Conservation (phyloP, 2,329 filamentous ascomycete species). For the Onygena corvina region DNA sequence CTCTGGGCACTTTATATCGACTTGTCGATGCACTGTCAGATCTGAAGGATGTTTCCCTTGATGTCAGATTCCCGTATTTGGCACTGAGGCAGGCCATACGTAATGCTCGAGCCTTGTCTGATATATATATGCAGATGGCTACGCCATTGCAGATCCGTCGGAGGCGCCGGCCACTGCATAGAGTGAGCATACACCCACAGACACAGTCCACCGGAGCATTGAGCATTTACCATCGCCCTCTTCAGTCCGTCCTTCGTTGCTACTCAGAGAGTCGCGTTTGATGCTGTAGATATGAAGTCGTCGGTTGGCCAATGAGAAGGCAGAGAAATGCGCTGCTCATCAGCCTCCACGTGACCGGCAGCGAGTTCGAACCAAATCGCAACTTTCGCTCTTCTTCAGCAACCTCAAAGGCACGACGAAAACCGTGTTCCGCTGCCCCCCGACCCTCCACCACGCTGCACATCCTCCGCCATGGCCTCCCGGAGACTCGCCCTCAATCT, state of each 20-base stretch:
- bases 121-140: too few relatives aligned
- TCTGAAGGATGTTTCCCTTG: too few relatives aligned
- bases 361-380: conserved; percentile 38
- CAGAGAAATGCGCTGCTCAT: conserved; percentile 8
- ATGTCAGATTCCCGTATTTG: too few relatives aligned
- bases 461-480: conserved; percentile 64
- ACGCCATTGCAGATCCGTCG: too few relatives aligned
- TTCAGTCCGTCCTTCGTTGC: background rate
- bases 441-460: conserved; percentile 39
- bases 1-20: too few relatives aligned
- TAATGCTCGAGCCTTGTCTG: too few relatives aligned
- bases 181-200: too few relatives aligned
- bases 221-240: too few relatives aligned
- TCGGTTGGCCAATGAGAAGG: background rate
- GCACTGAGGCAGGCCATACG: too few relatives aligned
- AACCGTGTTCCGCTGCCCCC: conserved; percentile 28
- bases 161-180: too few relatives aligned
- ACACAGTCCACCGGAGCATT: too few relatives aligned
- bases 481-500: conserved; percentile 94
- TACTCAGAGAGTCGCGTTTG: background rate
- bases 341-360: conserved; percentile 33
- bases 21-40: too few relatives aligned
- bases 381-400: conserved; percentile 31
- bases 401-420: conserved; percentile 10
- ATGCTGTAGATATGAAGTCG: background rate